A percentile compares a stretch with the other conserved stretches of the same genome.
Evolutionary conservation across 805 yeast species (phyloP).

Genomic region (Candida michaelii): DNA sequence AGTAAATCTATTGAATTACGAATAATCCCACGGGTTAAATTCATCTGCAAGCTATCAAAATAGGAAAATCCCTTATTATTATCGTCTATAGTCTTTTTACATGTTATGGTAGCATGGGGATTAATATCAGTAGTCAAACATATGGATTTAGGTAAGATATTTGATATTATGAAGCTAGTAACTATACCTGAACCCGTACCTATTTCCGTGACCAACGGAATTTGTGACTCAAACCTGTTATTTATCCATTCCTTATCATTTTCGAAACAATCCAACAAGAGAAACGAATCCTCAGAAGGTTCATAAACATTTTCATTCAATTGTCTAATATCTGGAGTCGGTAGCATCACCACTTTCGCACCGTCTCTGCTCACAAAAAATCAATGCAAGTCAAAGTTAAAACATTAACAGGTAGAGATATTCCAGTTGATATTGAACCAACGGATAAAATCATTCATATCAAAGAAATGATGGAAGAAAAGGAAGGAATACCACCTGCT

Average conservation of each 20-base stretch:
- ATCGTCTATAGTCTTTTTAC: slow-evolving; percentile 20
- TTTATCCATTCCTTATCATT: slow-evolving; percentile 43
- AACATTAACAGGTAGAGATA: slow-evolving; percentile 83
- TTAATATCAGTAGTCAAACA: slow-evolving; percentile 77
- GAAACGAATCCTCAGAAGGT: slow-evolving; percentile 91
- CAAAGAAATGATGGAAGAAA: slow-evolving; percentile 91
- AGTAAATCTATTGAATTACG: slow-evolving; percentile 60
- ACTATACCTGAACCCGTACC: slow-evolving; percentile 95
- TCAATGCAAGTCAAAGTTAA: slow-evolving; percentile 67
- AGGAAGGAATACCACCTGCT: slow-evolving; percentile 95
- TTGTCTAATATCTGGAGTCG: slow-evolving; percentile 65
- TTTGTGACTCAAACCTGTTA: slow-evolving; percentile 15
- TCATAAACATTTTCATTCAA: slow-evolving; percentile 83
- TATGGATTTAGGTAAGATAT: slow-evolving; percentile 52
- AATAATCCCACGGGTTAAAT: slow-evolving; percentile 53
- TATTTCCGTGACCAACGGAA: slow-evolving; percentile 71
- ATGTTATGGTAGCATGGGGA: slow-evolving; percentile 66
- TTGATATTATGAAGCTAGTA: slow-evolving; percentile 67
- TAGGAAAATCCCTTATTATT: slow-evolving; percentile 16
- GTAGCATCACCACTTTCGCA: slow-evolving; percentile 51
- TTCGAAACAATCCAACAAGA: slow-evolving; percentile 80
- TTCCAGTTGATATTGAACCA: slow-evolving; percentile 72
- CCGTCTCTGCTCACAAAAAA: background rate
- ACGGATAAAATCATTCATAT: slow-evolving; percentile 66
- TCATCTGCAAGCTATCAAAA: slow-evolving; percentile 47